Conservation (phyloP, 108 stramenopile species). For the Skeletonema grethae region DNA sequence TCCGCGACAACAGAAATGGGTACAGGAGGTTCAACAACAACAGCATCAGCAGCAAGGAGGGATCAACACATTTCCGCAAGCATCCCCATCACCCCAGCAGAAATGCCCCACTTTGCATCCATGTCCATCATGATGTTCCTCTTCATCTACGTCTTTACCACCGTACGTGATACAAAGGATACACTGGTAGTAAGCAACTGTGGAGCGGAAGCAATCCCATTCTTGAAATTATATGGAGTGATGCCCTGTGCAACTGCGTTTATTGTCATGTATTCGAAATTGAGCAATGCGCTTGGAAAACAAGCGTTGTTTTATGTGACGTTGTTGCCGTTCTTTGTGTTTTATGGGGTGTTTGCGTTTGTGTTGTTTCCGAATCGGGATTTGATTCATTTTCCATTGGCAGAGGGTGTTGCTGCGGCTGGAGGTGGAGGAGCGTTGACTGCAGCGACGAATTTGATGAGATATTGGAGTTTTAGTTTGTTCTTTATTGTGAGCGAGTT, state of each 20-base stretch:
- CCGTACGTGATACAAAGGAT: slow-evolving; percentile 81
- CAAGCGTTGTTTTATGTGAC: slow-evolving; percentile 61
- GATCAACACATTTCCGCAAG: slow-evolving; percentile 26
- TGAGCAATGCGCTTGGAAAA: slow-evolving; percentile 51
- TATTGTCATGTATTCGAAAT: slow-evolving; percentile 60
- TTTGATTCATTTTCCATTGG: slow-evolving; percentile 48
- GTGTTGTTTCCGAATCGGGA: slow-evolving; percentile 69
- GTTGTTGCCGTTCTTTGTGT: slow-evolving; percentile 66
- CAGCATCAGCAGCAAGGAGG: background rate
- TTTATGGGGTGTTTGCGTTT: slow-evolving; percentile 69
- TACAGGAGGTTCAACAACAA: background rate
- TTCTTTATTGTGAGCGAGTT: slow-evolving; percentile 53
- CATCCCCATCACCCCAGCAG: slow-evolving; percentile 31
- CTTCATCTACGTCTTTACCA: slow-evolving; percentile 82
- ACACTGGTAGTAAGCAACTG: slow-evolving; percentile 78
- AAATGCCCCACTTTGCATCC: slow-evolving; percentile 59
- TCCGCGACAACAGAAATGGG: background rate
- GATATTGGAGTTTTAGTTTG: slow-evolving; percentile 56
- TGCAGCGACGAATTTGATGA: slow-evolving; percentile 38
- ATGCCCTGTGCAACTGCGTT: slow-evolving; percentile 48
- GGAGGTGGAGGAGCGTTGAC: slow-evolving; percentile 21
- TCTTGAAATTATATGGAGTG: slow-evolving; percentile 68
- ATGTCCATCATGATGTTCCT: slow-evolving; percentile 76
- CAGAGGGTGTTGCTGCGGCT: slow-evolving; percentile 10
- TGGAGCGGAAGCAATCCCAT: slow-evolving; percentile 79